phyloP scores from a whole-genome alignment of 2,329 filamentous ascomycete genomes.

The Claviceps monticola region DNA sequence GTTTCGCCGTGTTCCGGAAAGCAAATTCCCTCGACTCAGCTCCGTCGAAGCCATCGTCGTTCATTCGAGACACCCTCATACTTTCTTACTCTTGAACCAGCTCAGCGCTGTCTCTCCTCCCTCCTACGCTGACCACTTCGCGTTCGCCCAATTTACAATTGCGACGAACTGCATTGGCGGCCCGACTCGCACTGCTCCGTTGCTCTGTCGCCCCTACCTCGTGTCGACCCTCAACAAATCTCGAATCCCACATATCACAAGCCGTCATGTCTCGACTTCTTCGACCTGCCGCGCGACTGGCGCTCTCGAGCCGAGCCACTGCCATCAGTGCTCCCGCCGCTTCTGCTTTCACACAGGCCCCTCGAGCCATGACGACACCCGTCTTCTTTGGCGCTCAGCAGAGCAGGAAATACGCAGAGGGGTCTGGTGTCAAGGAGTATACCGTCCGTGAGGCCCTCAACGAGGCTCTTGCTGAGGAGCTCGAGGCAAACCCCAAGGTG shows the following conservation, averaged over 20 bases:
- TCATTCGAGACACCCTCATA: constrained; percentile 3
- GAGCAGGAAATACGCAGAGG: constrained; percentile 41
- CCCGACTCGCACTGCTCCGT: constrained; percentile 5
- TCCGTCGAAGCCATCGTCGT: constrained; percentile 6
- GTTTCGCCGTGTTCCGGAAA: constrained; percentile 10
- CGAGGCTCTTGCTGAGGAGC: constrained; percentile 93
- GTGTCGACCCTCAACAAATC: constrained; percentile 5
- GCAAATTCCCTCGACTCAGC: constrained; percentile 9
- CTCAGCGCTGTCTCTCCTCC: not conserved
- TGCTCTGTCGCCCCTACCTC: constrained; percentile 1
- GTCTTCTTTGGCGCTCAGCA: constrained; percentile 29
- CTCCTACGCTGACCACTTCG: not conserved
- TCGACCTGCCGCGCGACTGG: constrained; percentile 35
- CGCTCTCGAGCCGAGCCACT: constrained; percentile 27
- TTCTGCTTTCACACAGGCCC: constrained; percentile 20
- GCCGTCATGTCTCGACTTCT: constrained; percentile 36
- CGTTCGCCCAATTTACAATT: not conserved
- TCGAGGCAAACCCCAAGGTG: constrained; percentile 87
- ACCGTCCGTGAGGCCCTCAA: constrained; percentile 96
- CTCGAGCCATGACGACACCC: constrained; percentile 21
- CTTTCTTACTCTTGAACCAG: not conserved
- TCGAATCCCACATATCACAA: constrained; percentile 3
- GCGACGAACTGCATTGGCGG: constrained; percentile 8
- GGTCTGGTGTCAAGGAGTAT: constrained; percentile 67
- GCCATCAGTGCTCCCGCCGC: constrained; percentile 19